A percentile compares a stretch with the other conserved stretches of the same genome.
Evolutionary conservation across 345 rosid genomes (phyloP).

Genomic region (Eucalyptus pauciflora): DNA sequence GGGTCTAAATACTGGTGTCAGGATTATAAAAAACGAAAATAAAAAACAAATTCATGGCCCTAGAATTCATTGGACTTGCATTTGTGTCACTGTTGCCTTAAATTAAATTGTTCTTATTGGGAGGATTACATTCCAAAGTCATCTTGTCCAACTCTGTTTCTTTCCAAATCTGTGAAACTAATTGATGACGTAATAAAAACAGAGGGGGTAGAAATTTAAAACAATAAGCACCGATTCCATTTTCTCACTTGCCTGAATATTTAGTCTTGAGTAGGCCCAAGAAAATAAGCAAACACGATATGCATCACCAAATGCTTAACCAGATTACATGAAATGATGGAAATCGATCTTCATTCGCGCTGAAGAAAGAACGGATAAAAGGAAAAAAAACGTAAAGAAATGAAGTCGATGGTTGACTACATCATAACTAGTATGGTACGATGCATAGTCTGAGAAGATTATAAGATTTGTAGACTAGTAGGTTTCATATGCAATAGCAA

Average conservation of each 20-base stretch:
- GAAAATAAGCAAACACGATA: background rate
- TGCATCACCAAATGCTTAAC: background rate
- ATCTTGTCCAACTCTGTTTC: background rate
- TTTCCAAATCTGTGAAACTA: background rate
- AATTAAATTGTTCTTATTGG: background rate
- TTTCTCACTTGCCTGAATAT: background rate
- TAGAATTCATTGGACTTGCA: background rate
- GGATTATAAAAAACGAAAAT: no score
- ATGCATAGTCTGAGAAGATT: background rate
- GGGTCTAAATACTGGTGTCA: no score
- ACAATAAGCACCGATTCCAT: background rate
- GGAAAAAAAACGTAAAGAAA: background rate
- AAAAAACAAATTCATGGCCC: background rate
- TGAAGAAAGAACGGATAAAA: background rate
- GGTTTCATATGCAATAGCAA: background rate
- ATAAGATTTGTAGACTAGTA: background rate
- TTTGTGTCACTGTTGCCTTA: background rate
- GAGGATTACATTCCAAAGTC: background rate
- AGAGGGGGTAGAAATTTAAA: background rate
- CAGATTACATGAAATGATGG: background rate
- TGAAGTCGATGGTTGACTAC: background rate
- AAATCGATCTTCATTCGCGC: background rate
- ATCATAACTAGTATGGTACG: background rate
- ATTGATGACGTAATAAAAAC: background rate
- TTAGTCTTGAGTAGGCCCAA: background rate